Conservation (phyloP, 2,329 filamentous ascomycete species). For the Claviceps sp. region DNA sequence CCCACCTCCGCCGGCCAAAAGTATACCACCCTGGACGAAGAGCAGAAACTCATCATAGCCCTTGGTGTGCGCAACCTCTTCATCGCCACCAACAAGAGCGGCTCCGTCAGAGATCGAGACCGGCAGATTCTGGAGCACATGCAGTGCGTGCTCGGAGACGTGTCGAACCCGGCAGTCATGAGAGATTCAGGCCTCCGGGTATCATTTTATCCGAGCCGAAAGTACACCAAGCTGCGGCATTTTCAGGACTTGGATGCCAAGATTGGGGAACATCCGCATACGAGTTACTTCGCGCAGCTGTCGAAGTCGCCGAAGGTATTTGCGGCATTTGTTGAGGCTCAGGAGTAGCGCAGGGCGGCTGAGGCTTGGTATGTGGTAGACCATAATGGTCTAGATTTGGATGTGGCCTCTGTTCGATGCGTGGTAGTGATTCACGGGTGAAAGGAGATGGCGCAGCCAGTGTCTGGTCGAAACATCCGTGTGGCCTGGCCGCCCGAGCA, state of each 20-base stretch:
- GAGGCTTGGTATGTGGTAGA: background rate
- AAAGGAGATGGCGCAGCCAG: no score
- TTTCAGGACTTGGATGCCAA: constrained; percentile 4
- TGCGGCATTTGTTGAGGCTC: constrained; percentile 5
- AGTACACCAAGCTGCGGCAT: background rate
- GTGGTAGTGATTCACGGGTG: background rate
- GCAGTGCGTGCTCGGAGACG: constrained; percentile 2
- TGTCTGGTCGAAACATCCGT: no score
- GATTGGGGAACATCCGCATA: constrained; percentile 1
- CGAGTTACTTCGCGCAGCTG: constrained; percentile 5
- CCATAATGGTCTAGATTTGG: background rate
- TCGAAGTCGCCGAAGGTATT: constrained; percentile 4
- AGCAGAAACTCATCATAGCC: constrained; percentile 6
- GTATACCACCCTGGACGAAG: background rate
- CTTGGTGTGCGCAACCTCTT: constrained; percentile 6
- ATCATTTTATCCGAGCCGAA: constrained; percentile 4
- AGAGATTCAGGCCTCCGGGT: background rate
- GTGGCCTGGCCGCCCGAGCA: no score
- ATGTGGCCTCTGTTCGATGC: background rate
- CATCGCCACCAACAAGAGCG: background rate
- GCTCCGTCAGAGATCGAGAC: constrained; percentile 3
- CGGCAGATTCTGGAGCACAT: constrained; percentile 3
- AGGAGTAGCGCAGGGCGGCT: background rate
- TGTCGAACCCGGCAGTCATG: background rate
- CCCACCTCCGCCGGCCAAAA: background rate